Evolutionary conservation across 345 rosid species (phyloP), one percentile per base, ranked within the genome.

Genomic region (Chamaenerion angustifolium): DNA sequence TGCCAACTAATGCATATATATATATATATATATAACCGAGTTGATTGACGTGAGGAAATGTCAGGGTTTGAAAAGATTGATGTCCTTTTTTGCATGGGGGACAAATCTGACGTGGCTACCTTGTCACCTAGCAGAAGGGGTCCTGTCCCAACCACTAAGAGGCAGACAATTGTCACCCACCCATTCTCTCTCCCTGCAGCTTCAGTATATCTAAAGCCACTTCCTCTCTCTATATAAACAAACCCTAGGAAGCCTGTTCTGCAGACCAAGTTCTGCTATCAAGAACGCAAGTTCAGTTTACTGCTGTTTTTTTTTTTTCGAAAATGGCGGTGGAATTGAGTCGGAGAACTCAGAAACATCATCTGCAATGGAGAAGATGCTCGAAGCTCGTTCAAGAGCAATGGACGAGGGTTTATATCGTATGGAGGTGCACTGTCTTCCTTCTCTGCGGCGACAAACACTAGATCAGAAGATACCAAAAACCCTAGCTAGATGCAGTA

Each of bases 381-480:
- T 75, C 80, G 1, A 78, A 64, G 75, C 51, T 69, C 11, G 52
- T 72, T 10, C 62, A 71, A 59, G 88, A 88, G 72, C 79, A 66
- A 71, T 60, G 79, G 56, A 83, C 90, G 0, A 69, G 90, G 9
- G 56, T 73, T 43, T 83, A 88, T 61, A 84, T 79, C 49, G 74
- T 84, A 15, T 84, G 88, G 88, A 79, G 80, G 70, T 88, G 96
- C 46, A 67, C 80, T 4, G 72, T 76, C 51, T 73, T 81, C 61
- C 81, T 88, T 57, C 72, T 84, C 6, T 63, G 64, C 6, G 65
- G 79, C 74, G 66, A 70, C 9, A 78, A 80, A 31, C 60, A 21
- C 0, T 13, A 45, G 41, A 48, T 51, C 55, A 23, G 27, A 23
- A 23, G 27, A 31, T 8, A 31, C 37, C 1, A 1, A 21, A 31